phyloP scores from a whole-genome alignment of 1,284 basidiomycete species.

The Cutaneotrichosporon cyanovorans region DNA sequence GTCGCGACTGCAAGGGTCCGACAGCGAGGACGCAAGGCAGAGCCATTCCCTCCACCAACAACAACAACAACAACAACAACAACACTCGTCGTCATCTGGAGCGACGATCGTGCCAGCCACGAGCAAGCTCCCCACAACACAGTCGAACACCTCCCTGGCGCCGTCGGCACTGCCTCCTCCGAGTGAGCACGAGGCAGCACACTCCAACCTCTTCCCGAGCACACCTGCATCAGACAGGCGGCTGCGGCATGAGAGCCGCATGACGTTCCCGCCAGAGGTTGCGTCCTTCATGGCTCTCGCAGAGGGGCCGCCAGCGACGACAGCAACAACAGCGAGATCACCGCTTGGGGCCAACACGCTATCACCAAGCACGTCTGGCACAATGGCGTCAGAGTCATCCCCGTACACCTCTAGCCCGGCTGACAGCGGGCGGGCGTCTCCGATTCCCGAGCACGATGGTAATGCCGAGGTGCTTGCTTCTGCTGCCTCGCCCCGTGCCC shows the following conservation, averaged over 20 bases:
- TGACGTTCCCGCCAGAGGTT: constrained; percentile 40
- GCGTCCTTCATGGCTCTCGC: constrained; percentile 37
- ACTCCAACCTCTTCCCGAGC: constrained; percentile 27
- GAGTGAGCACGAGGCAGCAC: constrained; percentile 2
- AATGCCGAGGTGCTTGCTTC: constrained; percentile 9
- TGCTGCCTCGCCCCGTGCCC: constrained; percentile 3
- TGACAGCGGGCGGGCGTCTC: constrained; percentile 12
- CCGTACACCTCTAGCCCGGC: constrained; percentile 8
- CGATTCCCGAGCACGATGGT: constrained; percentile 7
- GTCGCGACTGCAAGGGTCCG: constrained; percentile 30
- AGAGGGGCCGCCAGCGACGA: constrained; percentile 12
- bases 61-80: too few relatives aligned
- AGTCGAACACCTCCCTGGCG: background rate
- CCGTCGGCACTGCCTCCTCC: constrained; percentile 9
- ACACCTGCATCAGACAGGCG: constrained; percentile 33
- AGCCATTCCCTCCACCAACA: too few relatives aligned
- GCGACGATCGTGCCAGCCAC: background rate
- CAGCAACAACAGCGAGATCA: background rate
- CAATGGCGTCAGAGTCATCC: background rate
- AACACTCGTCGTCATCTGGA: background rate
- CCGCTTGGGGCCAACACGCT: background rate
- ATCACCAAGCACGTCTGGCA: background rate
- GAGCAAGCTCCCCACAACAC: constrained; percentile 2
- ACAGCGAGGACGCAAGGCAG: constrained; percentile 23
- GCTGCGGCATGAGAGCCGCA: constrained; percentile 32